Base-by-base conservation (phyloP, 2,329 filamentous ascomycete genomes). In the Alternaria ethzedia region DNA sequence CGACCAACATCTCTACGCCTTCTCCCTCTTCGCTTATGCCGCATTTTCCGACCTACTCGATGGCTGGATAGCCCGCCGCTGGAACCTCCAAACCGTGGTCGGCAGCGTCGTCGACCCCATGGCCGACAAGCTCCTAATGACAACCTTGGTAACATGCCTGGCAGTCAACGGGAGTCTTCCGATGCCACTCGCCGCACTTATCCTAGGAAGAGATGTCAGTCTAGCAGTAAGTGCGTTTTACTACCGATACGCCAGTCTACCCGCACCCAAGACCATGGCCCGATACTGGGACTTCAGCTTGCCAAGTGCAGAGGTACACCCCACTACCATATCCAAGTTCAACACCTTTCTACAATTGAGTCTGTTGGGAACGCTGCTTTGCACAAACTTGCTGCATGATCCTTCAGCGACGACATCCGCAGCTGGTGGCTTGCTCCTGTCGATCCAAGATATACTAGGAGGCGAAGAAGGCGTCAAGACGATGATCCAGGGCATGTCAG, bases 201-300 rank as follows among this genome's bases (percentile, higher is more conserved):
- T 99, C 65, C 87, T 99, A 4, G 94, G 94, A 26, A 89, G 96
- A 46, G 96, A 99, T 74, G 87, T 92, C 45, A 92, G 90, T 20
- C 86, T 99, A 5, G 94, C 87, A 25, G 86, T 97, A 21, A 89
- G 94, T 2, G 96, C 96, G 23, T 90, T 99, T 70, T 98, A 97
- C 83, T 98, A 96, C 80, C 91, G 96, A 67, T 98, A 93, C 88
- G 96, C 97, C 69, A 96, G 93, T 3, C 86, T 99, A 6, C 96
- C 96, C 0, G 90, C 92, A 0, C 96, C 96, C 2, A 98, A 98
- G 82, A 98, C 96, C 0, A 92, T 97, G 80, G 82, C 87, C 17
- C 86, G 96, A 17, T 99, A 98, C 81, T 99, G 96, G 96, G 96
- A 99, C 81, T 98, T 99, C 77, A 95, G 92, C 4, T 86, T 99